Base-by-base conservation (phyloP, 2,329 filamentous ascomycete species). In the Alternaria panax region DNA sequence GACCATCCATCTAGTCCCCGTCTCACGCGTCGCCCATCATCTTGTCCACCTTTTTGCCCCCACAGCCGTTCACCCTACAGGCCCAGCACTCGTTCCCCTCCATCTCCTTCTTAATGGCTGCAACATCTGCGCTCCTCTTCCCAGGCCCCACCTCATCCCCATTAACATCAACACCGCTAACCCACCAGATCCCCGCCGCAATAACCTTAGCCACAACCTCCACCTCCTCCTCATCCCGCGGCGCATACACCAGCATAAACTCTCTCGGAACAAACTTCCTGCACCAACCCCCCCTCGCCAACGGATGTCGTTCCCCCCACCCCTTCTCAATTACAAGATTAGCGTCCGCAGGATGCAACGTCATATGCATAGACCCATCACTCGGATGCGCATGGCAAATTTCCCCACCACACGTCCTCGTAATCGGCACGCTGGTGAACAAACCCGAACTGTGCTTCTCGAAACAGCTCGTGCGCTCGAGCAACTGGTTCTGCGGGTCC, bases 181-280 rank as follows among this genome's bases (percentile, higher is more conserved):
- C 84, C 82, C 85, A 93, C 87, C 90, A 94, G 22, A 89, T 86
- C 4, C 89, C 90, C 3, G 92, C 91, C 66, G 88, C 86, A 56
- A 95, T 87, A 65, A 96, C 90, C 65, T 82, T 81, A 74, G 87
- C 85, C 4, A 93, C 85, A 51, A 87, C 83, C 52, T 86, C 83
- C 25, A 95, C 77, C 74, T 96, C 92, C 25, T 84, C 82, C 58
- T 87, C 84, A 63, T 88, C 83, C 70, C 90, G 81, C 2, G 92
- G 92, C 18, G 92, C 91, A 79, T 96, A 96, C 5, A 96, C 83
- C 87, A 96, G 88, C 57, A 92, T 82, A 76, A 96, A 96, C 41
- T 90, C 89, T 4, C 83, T 80, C 0, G 92, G 91, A 55, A 95
- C 88, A 51, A 90, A 90, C 71, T 87, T 84, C 62, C 83, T 82